Evolutionary conservation across 495 filamentous ascomycete genomes (phyloP), one percentile per base, ranked within the genome.

Genomic region (Letharia columbiana): DNA sequence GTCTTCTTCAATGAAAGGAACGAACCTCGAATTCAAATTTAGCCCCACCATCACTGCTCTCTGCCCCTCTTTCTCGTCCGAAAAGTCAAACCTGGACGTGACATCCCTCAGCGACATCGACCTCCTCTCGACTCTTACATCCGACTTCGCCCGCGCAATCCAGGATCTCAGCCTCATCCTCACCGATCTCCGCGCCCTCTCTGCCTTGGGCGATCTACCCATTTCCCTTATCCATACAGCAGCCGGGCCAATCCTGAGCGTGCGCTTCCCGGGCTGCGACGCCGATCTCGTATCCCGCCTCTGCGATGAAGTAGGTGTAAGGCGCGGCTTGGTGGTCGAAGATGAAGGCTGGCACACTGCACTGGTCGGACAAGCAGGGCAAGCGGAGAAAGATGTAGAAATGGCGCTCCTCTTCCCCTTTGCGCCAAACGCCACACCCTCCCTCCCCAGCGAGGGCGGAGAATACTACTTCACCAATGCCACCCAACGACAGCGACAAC

Each of bases 201-300:
- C 89, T 2, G 74, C 78, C 2, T 75, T 97, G 7, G 94, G 94
- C 12, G 91, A 96, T 71, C 79, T 98, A 12, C 91, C 94, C 0
- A 86, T 97, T 23, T 77, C 80, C 0, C 80, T 96, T 49, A 76
- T 79, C 62, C 76, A 77, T 28, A 83, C 83, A 0, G 83, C 84
- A n/a, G 37, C 54, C 6, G 71, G 66, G 31, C 73, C 74, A 50
- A 74, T 79, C 5, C 77, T 98, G 11, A 83, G 89, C 15, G 88
- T 98, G 4, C 87, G 91, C 45, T 98, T 98, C 73, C 89, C 91
- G 2, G 94, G 94, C 33, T 96, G 93, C 68, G 92, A 97, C 71
- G 85, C 84, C 0, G 85, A 87, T 7, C 90, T 89, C 3, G 91
- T 98, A 0, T 91, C 95, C 73, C 78, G 81, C 20, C 80, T 97